Evolutionary conservation across 495 filamentous ascomycete genomes (phyloP).

Genomic region (Thozetella sp.): DNA sequence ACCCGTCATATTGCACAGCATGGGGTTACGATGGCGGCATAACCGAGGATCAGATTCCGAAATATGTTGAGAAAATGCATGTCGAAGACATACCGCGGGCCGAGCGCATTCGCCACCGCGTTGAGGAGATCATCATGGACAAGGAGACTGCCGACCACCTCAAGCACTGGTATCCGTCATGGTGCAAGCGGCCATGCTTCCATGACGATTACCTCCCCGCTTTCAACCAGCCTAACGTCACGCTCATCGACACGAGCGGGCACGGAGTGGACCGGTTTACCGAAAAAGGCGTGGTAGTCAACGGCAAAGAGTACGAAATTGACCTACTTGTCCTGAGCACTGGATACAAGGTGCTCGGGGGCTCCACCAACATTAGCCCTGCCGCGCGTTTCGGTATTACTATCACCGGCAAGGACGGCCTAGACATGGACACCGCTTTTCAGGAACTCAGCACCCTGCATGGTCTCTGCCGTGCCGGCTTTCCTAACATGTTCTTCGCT

Average conservation of each 20-base stretch:
- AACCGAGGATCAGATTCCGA: constrained; percentile 17
- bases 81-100: constrained; percentile 18
- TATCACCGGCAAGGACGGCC: constrained; percentile 34
- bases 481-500: constrained; percentile 50
- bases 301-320: constrained; percentile 27
- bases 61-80: constrained; percentile 1
- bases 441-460: constrained; percentile 33
- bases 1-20: neutral
- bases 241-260: constrained; percentile 47
- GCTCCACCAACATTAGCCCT: constrained; percentile 19
- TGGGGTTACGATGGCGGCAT: constrained; percentile 3
- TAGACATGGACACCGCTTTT: constrained; percentile 12
- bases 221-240: constrained; percentile 31
- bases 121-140: constrained; percentile 32
- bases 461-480: constrained; percentile 36
- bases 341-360: constrained; percentile 29
- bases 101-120: constrained; percentile 23
- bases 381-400: constrained; percentile 24
- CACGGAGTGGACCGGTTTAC: constrained; percentile 38
- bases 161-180: constrained; percentile 29
- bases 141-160: constrained; percentile 30
- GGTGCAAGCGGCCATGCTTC: constrained; percentile 35
- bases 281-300: constrained; percentile 28
- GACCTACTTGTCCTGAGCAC: constrained; percentile 44
- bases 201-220: constrained; percentile 32